Conservation (phyloP, 345 rosid genomes). For the Laguncularia racemosa region DNA sequence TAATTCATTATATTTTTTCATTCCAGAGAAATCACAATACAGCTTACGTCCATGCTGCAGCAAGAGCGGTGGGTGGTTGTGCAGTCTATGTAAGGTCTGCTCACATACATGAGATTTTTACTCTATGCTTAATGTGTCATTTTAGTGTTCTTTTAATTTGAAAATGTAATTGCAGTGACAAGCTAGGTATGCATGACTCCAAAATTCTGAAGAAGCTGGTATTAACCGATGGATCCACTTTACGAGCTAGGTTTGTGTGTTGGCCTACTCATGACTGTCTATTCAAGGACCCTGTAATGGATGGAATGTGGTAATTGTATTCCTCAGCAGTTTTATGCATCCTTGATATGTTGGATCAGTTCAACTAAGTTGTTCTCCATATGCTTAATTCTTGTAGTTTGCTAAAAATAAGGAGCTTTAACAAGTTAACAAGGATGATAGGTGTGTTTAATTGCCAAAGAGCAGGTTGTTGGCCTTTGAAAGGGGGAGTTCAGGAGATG, state of each 20-base stretch:
- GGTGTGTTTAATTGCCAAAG: slow-evolving; percentile 21
- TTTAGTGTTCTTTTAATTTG: not conserved
- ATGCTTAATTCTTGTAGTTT: slow-evolving; percentile 21
- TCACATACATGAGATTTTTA: not conserved
- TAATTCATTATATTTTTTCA: slow-evolving; percentile 2
- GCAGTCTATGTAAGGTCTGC: slow-evolving; percentile 51
- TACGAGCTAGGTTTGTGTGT: not conserved
- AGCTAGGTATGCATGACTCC: slow-evolving; percentile 31
- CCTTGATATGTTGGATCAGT: not conserved
- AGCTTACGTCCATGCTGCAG: slow-evolving; percentile 52
- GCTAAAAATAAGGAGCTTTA: slow-evolving; percentile 41
- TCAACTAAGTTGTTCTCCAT: not conserved
- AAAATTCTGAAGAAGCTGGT: no score
- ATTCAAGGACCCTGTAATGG: slow-evolving; percentile 34
- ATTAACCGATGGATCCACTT: no score
- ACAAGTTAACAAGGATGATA: slow-evolving; percentile 7
- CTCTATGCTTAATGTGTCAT: no score
- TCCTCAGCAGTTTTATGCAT: no score
- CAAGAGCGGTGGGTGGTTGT: slow-evolving; percentile 57
- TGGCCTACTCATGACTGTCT: slow-evolving; percentile 54
- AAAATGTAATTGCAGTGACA: slow-evolving; percentile 22
- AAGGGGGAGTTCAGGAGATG: not conserved
- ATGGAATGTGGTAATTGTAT: slow-evolving; percentile 6
- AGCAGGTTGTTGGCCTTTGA: slow-evolving; percentile 14
- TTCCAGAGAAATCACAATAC: slow-evolving; percentile 44